Evolutionary conservation across 2,329 filamentous ascomycete species (phyloP).

Genomic region (Penicillium sp.): DNA sequence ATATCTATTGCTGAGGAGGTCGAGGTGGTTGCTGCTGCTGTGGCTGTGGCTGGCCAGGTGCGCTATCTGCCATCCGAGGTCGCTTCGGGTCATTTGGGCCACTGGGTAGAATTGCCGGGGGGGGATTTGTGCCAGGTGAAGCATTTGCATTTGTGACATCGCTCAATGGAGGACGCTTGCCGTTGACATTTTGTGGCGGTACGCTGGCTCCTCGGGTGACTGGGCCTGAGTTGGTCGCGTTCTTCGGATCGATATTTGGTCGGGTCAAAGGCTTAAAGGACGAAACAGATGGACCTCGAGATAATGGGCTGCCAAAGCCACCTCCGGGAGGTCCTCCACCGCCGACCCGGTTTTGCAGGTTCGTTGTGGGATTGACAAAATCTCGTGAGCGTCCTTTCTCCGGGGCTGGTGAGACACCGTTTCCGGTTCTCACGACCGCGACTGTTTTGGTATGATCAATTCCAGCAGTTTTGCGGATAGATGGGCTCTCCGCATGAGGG

Average conservation of each 20-base stretch:
- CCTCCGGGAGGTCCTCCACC: constrained; percentile 32
- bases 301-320: constrained; percentile 38
- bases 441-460: constrained; percentile 79
- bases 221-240: constrained; percentile 21
- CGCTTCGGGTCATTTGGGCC: constrained; percentile 40
- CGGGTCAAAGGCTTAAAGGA: constrained; percentile 52
- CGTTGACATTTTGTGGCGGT: constrained; percentile 40
- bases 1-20: constrained; percentile 21
- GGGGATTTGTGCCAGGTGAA: constrained; percentile 21
- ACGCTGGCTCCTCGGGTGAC: constrained; percentile 26
- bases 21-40: constrained; percentile 24
- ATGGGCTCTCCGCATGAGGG: constrained; percentile 75
- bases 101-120: constrained; percentile 30
- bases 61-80: constrained; percentile 31
- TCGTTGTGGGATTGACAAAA: constrained; percentile 42
- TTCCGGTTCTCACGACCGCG: constrained; percentile 63
- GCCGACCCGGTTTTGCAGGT: constrained; percentile 42
- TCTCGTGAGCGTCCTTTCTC: constrained; percentile 38
- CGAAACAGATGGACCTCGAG: constrained; percentile 41
- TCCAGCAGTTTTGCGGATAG: constrained; percentile 85
- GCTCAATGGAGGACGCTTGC: constrained; percentile 49
- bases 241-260: constrained; percentile 40
- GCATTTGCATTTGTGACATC: constrained; percentile 49
- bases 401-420: constrained; percentile 38
- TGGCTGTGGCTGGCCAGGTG: constrained; percentile 8